These are phyloP conservation scores for Heterobasidion occidentale DNA, from an alignment of 1,284 basidiomycete genomes.

Conservation along the genomic window DNA sequence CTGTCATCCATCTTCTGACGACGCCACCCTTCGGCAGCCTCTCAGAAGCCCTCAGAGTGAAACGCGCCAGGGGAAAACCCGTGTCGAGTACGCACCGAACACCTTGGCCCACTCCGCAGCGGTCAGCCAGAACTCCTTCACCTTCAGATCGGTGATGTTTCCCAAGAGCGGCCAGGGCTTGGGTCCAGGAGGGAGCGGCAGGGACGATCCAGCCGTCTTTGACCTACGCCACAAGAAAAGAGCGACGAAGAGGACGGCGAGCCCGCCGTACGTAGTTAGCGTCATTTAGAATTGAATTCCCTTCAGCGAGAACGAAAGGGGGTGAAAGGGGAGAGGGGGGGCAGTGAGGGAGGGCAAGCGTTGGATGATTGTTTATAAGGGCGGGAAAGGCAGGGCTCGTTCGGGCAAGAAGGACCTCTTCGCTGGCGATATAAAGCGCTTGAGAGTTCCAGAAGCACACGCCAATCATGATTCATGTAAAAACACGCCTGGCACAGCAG, in stretches of 20 bases:
- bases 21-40: too few species aligned
- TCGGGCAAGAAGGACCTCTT: not conserved
- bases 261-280: too few species aligned
- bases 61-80: too few species aligned
- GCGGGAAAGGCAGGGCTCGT: not conserved
- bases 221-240: not conserved
- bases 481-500: too few species aligned
- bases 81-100: conserved; percentile 15
- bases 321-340: too few species aligned
- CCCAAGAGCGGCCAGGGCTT: conserved; percentile 57
- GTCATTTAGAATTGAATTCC: too few species aligned
- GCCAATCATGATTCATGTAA: too few species aligned
- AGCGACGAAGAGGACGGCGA: not conserved
- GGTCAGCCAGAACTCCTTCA: conserved; percentile 38
- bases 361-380: not conserved
- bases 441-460: not conserved
- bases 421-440: too few species aligned
- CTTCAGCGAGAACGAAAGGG: too few species aligned
- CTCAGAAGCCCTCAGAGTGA: too few species aligned
- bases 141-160: conserved; percentile 45
- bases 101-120: conserved; percentile 22
- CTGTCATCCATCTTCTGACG: too few species aligned
- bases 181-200: conserved; percentile 50
- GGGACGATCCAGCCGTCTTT: not conserved
- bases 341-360: too few species aligned